A percentile compares a stretch with the other conserved stretches of the same genome.
These are phyloP conservation scores for Cercophora scortea DNA, from an alignment of 495 filamentous ascomycete species.

Conservation along the genomic window DNA sequence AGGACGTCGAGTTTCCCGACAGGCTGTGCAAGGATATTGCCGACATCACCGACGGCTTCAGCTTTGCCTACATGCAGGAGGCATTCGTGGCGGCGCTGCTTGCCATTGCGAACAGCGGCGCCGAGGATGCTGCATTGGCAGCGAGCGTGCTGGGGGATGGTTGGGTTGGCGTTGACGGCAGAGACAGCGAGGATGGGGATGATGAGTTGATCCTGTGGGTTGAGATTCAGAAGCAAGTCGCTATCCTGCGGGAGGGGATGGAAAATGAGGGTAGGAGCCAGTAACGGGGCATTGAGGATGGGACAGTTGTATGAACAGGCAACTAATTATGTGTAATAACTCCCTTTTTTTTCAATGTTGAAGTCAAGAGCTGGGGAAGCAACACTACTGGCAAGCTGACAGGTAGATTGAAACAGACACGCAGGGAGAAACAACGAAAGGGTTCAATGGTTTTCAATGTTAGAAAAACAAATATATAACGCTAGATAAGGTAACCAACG, in stretches of 20 bases:
- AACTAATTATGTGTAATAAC: too few relatives aligned
- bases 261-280: constrained; percentile 9
- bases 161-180: constrained; percentile 4
- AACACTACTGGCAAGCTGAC: too few relatives aligned
- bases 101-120: constrained; percentile 30
- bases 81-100: constrained; percentile 54
- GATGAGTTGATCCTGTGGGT: constrained; percentile 43
- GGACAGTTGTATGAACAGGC: too few relatives aligned
- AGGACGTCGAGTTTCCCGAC: constrained; percentile 48
- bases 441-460: too few relatives aligned
- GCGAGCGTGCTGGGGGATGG: not conserved
- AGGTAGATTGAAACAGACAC: too few relatives aligned
- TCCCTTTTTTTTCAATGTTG: too few relatives aligned
- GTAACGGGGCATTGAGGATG: too few relatives aligned
- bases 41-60: constrained; percentile 51
- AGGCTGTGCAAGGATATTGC: constrained; percentile 46
- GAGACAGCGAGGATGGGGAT: constrained; percentile 16
- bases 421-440: too few relatives aligned
- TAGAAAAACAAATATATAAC: too few relatives aligned
- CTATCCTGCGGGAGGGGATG: constrained; percentile 48
- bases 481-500: too few relatives aligned
- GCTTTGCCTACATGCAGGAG: constrained; percentile 61
- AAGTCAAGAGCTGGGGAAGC: not conserved
- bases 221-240: constrained; percentile 50
- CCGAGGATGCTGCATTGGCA: not conserved